A percentile compares a stretch with the other conserved stretches of the same genome.
Evolutionary conservation across 495 filamentous ascomycete genomes (phyloP).

Genomic region (Penicillium desertorum): DNA sequence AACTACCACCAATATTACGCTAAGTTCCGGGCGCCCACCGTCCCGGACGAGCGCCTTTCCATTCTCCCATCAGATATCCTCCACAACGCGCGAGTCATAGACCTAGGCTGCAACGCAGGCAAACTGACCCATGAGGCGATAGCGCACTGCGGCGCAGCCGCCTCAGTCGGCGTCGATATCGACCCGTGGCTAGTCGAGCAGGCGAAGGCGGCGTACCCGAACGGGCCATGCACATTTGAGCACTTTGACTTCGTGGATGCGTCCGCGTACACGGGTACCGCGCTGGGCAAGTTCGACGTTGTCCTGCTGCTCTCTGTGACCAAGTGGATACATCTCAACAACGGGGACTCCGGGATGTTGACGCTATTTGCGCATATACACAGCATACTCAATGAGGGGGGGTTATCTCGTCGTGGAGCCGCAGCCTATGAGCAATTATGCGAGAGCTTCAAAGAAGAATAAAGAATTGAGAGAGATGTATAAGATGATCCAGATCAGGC

Average conservation of each 20-base stretch:
- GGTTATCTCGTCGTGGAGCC: conserved; percentile 33
- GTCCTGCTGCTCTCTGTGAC: conserved; percentile 32
- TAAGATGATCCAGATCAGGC: conserved; percentile 29
- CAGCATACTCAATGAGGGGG: conserved; percentile 29
- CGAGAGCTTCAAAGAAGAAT: conserved; percentile 31
- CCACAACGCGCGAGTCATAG: conserved; percentile 30
- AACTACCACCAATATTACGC: conserved; percentile 37
- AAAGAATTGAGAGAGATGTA: conserved; percentile 34
- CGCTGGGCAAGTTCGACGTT: conserved; percentile 33
- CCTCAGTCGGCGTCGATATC: conserved; percentile 33
- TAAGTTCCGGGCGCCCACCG: conserved; percentile 29
- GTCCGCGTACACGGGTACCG: conserved; percentile 49
- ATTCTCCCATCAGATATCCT: conserved; percentile 32
- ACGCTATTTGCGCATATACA: conserved; percentile 28
- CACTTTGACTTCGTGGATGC: conserved; percentile 51
- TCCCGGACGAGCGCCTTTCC: conserved; percentile 32
- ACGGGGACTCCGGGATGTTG: conserved; percentile 31
- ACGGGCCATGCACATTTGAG: conserved; percentile 32
- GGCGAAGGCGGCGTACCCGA: conserved; percentile 29
- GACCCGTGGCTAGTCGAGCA: conserved; percentile 33
- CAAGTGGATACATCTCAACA: conserved; percentile 34
- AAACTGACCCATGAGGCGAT: conserved; percentile 32
- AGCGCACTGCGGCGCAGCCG: conserved; percentile 26
- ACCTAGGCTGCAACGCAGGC: conserved; percentile 32
- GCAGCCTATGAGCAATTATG: conserved; percentile 36